Evolutionary conservation across 257 asterid genomes (phyloP).

Genomic region (Capsicum baccatum): DNA sequence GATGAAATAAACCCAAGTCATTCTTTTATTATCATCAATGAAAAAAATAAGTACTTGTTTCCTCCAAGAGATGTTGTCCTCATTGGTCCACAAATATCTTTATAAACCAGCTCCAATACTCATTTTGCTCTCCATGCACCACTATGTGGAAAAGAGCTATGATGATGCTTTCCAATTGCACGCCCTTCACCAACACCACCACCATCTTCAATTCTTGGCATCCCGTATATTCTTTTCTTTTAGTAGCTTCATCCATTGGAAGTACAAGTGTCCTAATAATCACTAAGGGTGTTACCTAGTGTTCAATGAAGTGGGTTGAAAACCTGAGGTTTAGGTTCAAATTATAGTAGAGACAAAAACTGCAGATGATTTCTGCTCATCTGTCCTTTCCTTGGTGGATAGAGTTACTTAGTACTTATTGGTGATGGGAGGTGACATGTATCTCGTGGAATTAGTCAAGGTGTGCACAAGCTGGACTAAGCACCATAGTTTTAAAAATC

Average conservation of each 20-base stretch:
- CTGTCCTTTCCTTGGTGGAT: background rate
- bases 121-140: background rate
- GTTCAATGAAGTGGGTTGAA: background rate
- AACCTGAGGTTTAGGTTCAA: background rate
- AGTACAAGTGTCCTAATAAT: constrained; percentile 13
- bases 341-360: background rate
- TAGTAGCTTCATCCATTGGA: constrained; percentile 18
- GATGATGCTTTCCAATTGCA: constrained; percentile 1
- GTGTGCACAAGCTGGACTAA: background rate
- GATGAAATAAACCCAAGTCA: constrained; percentile 21
- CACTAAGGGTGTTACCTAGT: background rate
- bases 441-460: background rate
- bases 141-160: background rate
- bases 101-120: constrained; percentile 16
- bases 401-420: background rate
- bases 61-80: constrained; percentile 18
- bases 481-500: too few relatives aligned
- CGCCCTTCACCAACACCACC: constrained; percentile 9
- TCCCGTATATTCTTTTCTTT: constrained; percentile 16
- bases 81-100: constrained; percentile 22
- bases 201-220: constrained; percentile 24
- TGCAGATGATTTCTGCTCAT: background rate
- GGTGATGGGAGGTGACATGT: background rate
- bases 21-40: constrained; percentile 9
- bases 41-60: constrained; percentile 18